These are phyloP conservation scores for Hanseniaspora clermontiae DNA, from an alignment of 805 yeast species.

Conservation along the genomic window DNA sequence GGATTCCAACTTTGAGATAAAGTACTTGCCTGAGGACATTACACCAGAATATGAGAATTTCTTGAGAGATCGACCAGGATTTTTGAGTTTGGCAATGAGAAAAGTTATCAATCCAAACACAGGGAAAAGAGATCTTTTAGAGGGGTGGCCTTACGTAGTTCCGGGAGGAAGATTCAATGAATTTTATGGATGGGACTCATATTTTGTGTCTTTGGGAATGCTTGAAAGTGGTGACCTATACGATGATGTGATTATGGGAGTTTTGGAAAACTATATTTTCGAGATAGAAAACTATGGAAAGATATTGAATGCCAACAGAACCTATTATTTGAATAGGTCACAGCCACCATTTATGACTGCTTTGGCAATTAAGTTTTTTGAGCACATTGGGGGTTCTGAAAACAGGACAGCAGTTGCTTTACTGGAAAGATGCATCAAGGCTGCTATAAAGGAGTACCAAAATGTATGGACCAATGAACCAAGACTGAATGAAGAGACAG, in stretches of 20 bases:
- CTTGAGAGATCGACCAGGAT: slow-evolving; percentile 71
- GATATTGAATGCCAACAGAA: slow-evolving; percentile 84
- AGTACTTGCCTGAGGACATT: slow-evolving; percentile 58
- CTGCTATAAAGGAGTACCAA: slow-evolving; percentile 78
- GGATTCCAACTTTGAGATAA: slow-evolving; percentile 52
- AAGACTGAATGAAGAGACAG: slow-evolving; percentile 58
- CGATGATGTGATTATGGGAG: slow-evolving; percentile 65
- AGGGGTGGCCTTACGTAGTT: slow-evolving; percentile 76
- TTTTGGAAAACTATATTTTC: slow-evolving; percentile 84
- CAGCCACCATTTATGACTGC: slow-evolving; percentile 96
- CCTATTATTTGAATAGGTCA: slow-evolving; percentile 79
- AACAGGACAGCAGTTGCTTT: slow-evolving; percentile 45
- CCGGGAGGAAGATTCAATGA: slow-evolving; percentile 98
- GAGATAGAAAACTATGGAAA: slow-evolving; percentile 86
- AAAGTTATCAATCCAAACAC: slow-evolving; percentile 38
- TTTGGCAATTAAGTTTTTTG: slow-evolving; percentile 62
- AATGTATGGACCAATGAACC: slow-evolving; percentile 71
- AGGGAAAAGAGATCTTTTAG: slow-evolving; percentile 35
- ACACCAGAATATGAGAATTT: slow-evolving; percentile 69
- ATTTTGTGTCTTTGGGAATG: slow-evolving; percentile 78
- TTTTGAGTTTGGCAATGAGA: slow-evolving; percentile 66
- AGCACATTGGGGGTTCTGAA: slow-evolving; percentile 40
- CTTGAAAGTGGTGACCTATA: slow-evolving; percentile 42
- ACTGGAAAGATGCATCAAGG: slow-evolving; percentile 48
- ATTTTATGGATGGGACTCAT: slow-evolving; percentile 96